These are phyloP conservation scores for Diutina sp. DNA, from an alignment of 1,139 yeast species.

Conservation along the genomic window DNA sequence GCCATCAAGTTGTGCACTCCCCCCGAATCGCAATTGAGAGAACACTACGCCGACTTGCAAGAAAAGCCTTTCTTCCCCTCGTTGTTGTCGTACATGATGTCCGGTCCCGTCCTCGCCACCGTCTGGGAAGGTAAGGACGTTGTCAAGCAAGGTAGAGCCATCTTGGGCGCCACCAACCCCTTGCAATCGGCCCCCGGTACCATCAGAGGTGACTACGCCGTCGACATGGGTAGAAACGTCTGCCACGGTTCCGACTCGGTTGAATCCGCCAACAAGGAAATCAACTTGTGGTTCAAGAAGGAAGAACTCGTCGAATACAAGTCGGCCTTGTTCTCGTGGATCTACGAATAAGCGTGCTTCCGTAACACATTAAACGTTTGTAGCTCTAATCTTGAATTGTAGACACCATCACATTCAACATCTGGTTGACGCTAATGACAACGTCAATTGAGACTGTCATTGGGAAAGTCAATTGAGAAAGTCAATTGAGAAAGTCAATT, in stretches of 20 bases:
- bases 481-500: no score
- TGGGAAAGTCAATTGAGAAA: no score
- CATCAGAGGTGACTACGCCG: constrained; percentile 95
- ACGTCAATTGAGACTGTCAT: no score
- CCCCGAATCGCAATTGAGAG: constrained; percentile 74
- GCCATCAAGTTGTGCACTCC: constrained; percentile 90
- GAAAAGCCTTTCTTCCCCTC: constrained; percentile 97
- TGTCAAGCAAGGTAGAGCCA: constrained; percentile 95
- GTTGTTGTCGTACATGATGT: constrained; percentile 88
- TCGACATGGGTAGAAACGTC: constrained; percentile 98
- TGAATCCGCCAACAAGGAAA: constrained; percentile 94
- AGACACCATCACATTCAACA: neutral
- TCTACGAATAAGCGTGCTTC: constrained; percentile 60
- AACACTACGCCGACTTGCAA: constrained; percentile 93
- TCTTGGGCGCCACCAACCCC: constrained; percentile 99
- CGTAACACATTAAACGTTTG: constrained; percentile 2
- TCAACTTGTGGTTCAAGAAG: constrained; percentile 94
- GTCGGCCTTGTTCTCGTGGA: constrained; percentile 74
- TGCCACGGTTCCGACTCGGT: constrained; percentile 99
- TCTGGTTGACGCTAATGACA: no score
- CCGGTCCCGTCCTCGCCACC: constrained; percentile 98
- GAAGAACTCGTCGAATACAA: constrained; percentile 93
- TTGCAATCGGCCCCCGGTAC: constrained; percentile 96
- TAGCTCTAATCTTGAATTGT: neutral
- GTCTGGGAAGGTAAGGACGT: constrained; percentile 99